Evolutionary conservation across 176 grass and related monocot genomes (phyloP), one percentile per base, ranked within the genome.

Genomic region (Oryza meridionalis): DNA sequence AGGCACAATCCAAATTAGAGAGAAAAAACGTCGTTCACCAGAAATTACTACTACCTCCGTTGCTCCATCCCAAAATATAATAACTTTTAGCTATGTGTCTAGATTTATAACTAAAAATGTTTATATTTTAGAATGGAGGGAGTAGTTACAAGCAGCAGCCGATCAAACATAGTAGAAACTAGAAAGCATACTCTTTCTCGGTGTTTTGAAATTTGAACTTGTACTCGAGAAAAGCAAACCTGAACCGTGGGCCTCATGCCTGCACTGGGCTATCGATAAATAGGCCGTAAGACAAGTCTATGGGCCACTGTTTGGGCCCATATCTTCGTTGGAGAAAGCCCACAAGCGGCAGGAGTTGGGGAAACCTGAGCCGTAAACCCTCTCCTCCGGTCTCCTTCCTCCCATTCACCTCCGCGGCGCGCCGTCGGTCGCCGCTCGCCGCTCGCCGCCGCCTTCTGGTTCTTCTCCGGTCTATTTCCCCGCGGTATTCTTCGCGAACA

Each of bases 1-100:
- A 12, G 16, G 13, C 17, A 5, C 9, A 53, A 35, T 9, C 9
- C 1, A 69, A 70, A 67, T 12, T 31, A 27, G 44, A 73, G 73
- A 27, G 32, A 46, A 85, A 85, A 82, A 33, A n/a, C 66, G 70
- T 65, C 65, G 65, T 89, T 82, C 67, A 67, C 75, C 44, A 38
- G 67, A 55, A 82, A 90, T 35, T 35, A 35, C 33, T 35, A 31
- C 1, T 31, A 31, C 29, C 29, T 31, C 29, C 29, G 29, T 31
- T 31, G 29, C 3, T 31, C 29, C 29, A 2, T 2, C 2, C 29
- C 3, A 3, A 31, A 31, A 31, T 31, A 3, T 31, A 31, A 31
- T 0, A 31, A 31, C 29, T 2, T 31, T 31, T 31, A 31, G 29
- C 29, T 31, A 31, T 31, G 29, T 31, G 29, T 31, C 3, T 31